Percentiles rank a stretch among this genome's conserved stretches.
These are phyloP conservation scores for Penicillium glabrum DNA, from an alignment of 2,329 filamentous ascomycete species.

Conservation along the genomic window DNA sequence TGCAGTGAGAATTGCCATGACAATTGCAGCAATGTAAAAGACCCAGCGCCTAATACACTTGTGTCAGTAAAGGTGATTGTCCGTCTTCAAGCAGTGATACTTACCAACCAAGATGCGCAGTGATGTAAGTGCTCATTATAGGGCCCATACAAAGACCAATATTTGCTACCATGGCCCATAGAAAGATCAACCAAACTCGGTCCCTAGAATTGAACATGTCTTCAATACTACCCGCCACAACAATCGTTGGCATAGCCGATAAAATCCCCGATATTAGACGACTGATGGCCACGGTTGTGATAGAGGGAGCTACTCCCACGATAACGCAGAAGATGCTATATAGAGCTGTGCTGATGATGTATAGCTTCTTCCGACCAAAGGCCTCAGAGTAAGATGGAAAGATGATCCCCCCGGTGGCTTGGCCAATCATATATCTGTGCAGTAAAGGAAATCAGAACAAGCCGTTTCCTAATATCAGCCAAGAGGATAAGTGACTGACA, in stretches of 20 bases:
- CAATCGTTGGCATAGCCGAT: slow-evolving; percentile 47
- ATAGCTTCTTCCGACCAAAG: slow-evolving; percentile 34
- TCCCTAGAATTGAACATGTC: slow-evolving; percentile 47
- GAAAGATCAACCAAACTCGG: slow-evolving; percentile 47
- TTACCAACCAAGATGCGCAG: slow-evolving; percentile 36
- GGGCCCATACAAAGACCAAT: slow-evolving; percentile 45
- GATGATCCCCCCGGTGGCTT: slow-evolving; percentile 28
- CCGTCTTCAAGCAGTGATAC: background rate
- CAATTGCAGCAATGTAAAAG: slow-evolving; percentile 42
- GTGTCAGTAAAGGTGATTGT: background rate
- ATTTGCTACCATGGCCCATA: slow-evolving; percentile 43
- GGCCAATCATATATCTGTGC: slow-evolving; percentile 27
- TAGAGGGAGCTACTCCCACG: slow-evolving; percentile 32
- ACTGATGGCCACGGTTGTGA: slow-evolving; percentile 37
- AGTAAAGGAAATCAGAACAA: background rate
- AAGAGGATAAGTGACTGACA: background rate
- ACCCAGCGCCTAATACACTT: slow-evolving; percentile 41
- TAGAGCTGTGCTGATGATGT: slow-evolving; percentile 24
- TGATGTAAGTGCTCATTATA: slow-evolving; percentile 44
- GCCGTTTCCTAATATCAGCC: background rate
- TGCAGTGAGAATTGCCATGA: slow-evolving; percentile 30
- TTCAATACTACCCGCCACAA: slow-evolving; percentile 49
- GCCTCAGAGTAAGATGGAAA: slow-evolving; percentile 34
- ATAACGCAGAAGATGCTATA: slow-evolving; percentile 33
- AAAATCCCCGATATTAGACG: slow-evolving; percentile 44